A percentile compares a stretch with the other conserved stretches of the same genome.
Conservation (phyloP, 192 early-diverging fungal genomes). For the Mortierella antarctica region DNA sequence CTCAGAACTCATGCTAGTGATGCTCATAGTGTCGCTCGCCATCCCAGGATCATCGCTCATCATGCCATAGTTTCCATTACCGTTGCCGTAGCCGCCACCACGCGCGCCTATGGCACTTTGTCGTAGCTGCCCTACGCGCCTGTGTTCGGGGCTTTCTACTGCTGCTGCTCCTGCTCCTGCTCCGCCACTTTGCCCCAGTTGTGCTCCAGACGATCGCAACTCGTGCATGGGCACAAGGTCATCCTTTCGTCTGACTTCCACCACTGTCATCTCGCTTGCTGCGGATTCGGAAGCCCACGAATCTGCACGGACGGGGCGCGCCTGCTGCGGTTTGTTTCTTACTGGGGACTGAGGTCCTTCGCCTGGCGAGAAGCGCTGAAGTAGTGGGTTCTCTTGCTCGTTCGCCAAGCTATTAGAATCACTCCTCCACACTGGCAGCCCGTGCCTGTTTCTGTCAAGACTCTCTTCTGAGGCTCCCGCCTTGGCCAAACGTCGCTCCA, state of each 20-base stretch:
- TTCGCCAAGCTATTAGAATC: constrained; percentile 6
- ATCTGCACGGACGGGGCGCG: not conserved
- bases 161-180: not conserved
- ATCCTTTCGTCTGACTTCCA: not conserved
- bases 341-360: not conserved
- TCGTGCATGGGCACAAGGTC: constrained; percentile 12
- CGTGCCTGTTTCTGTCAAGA: no score
- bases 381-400: constrained; percentile 15
- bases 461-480: no score
- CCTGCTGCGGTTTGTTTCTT: not conserved
- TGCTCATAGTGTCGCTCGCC: constrained; percentile 34
- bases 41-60: constrained; percentile 23
- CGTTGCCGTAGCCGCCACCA: not conserved
- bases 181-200: not conserved
- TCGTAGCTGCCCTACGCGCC: not conserved
- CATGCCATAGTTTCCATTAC: not conserved
- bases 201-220: not conserved
- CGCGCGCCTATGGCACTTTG: not conserved
- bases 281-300: constrained; percentile 32
- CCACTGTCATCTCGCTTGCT: not conserved
- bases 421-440: not conserved
- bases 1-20: constrained; percentile 49
- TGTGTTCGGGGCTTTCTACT: not conserved
- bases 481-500: constrained; percentile 1
- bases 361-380: not conserved